Evolutionary conservation across 352 stramenopile species (phyloP), one percentile per base, ranked within the genome.

Genomic region (Phytopythium montanum): DNA sequence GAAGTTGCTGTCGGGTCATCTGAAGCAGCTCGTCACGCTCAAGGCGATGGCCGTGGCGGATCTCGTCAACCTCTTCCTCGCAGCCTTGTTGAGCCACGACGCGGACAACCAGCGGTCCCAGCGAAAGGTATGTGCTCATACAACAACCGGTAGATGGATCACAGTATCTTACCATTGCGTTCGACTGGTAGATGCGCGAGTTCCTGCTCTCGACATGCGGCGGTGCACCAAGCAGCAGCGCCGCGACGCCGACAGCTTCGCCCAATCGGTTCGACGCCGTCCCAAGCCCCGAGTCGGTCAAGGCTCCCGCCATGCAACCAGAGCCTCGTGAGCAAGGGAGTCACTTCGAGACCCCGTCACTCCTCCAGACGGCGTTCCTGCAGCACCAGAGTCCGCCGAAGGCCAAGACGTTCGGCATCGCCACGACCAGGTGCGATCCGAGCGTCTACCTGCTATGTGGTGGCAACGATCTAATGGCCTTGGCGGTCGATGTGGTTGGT

Each of bases 281-380:
- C 45, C 26, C 61, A 19, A 68, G 59, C 16, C 48, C 60, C 49
- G 69, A 69, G 26, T 31, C 46, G 41, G 23, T 26, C 18, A 66
- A 66, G 55, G 13, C 59, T 7, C n/a, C 41, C 7, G 57, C 29
- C 26, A 28, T 33, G 21, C 13, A 53, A 21, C 39, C 56, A 23
- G 52, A 57, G 26, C 51, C 51, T 16, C 28, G 42, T 6, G 12
- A 60, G 19, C 36, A 52, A 19, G 31, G 66, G 12, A 55, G 46
- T 38, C 73, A 61, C 33, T 63, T 76, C 7, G 57, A 74, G 41
- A 76, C 73, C 3, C 72, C 76, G 13, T 72, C 66, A 8, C 23
- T 91, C n/a, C 66, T 88, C 0, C 81, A 88, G 42, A 87, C 79
- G 2, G 81, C 79, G 13, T 84, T 87, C 58, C 61, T 88, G 0